Conservation (phyloP, 1,284 basidiomycete genomes). For the Garcileccinum viscosum region DNA sequence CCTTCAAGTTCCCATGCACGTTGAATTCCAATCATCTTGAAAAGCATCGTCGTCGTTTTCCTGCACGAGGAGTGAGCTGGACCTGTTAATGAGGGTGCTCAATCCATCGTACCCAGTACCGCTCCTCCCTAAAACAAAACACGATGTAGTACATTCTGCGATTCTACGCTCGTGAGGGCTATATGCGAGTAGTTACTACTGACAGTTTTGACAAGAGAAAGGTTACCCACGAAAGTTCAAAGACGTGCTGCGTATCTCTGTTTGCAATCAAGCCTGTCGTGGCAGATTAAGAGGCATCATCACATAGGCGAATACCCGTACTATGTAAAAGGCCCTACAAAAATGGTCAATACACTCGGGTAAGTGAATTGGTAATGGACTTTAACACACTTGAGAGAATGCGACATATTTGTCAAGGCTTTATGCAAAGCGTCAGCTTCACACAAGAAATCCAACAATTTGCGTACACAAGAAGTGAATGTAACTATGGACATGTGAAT, state of each 20-base stretch:
- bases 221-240: constrained; percentile 59
- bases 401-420: constrained; percentile 72
- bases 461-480: constrained; percentile 61
- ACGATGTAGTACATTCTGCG: constrained; percentile 64
- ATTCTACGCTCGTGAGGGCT: constrained; percentile 67
- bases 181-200: not conserved
- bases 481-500: constrained; percentile 46
- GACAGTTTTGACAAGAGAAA: constrained; percentile 7
- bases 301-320: constrained; percentile 31
- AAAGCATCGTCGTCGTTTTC: constrained; percentile 78
- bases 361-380: not conserved
- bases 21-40: constrained; percentile 75
- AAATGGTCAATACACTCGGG: not conserved
- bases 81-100: not conserved
- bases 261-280: constrained; percentile 52
- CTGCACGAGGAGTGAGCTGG: constrained; percentile 40
- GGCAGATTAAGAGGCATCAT: constrained; percentile 9
- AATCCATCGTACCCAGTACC: constrained; percentile 67
- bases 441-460: constrained; percentile 1
- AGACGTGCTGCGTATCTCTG: constrained; percentile 54
- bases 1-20: constrained; percentile 48
- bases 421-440: constrained; percentile 8
- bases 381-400: constrained; percentile 62
- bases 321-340: constrained; percentile 59
- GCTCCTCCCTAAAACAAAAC: constrained; percentile 73